Conservation (phyloP, 768 basidiomycete genomes). For the Serendipita sp. region DNA sequence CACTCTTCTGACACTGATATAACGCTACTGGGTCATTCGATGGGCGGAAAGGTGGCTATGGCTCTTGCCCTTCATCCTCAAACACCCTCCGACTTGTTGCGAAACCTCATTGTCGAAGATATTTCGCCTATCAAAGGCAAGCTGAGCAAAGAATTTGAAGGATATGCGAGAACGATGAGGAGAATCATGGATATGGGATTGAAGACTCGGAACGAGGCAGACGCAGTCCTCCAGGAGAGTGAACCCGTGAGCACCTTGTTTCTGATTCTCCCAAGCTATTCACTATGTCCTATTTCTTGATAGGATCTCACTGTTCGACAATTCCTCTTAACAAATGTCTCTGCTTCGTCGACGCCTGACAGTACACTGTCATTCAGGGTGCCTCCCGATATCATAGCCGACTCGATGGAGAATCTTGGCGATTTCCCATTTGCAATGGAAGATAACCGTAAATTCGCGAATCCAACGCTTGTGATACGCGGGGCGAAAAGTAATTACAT, state of each 20-base stretch:
- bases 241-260: slow-evolving; percentile 35
- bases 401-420: slow-evolving; percentile 47
- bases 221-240: slow-evolving; percentile 39
- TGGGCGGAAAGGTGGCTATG: slow-evolving; percentile 83
- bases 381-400: slow-evolving; percentile 48
- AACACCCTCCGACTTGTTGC: slow-evolving; percentile 27
- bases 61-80: slow-evolving; percentile 37
- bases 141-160: slow-evolving; percentile 44
- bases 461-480: slow-evolving; percentile 56
- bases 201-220: slow-evolving; percentile 50
- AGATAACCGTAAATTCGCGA: slow-evolving; percentile 34
- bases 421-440: slow-evolving; percentile 56
- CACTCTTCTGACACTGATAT: slow-evolving; percentile 25
- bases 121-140: slow-evolving; percentile 52
- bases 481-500: slow-evolving; percentile 71
- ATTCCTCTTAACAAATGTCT: slow-evolving; percentile 70
- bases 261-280: neutral
- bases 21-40: slow-evolving; percentile 75
- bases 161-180: slow-evolving; percentile 58
- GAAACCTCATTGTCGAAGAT: slow-evolving; percentile 58
- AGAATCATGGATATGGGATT: slow-evolving; percentile 44
- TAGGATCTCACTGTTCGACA: slow-evolving; percentile 61
- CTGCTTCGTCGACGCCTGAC: slow-evolving; percentile 18
- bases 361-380: slow-evolving; percentile 47
- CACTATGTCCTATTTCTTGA: neutral